Conservation (phyloP, 2,329 filamentous ascomycete genomes). For the Tolypocladium sp. region DNA sequence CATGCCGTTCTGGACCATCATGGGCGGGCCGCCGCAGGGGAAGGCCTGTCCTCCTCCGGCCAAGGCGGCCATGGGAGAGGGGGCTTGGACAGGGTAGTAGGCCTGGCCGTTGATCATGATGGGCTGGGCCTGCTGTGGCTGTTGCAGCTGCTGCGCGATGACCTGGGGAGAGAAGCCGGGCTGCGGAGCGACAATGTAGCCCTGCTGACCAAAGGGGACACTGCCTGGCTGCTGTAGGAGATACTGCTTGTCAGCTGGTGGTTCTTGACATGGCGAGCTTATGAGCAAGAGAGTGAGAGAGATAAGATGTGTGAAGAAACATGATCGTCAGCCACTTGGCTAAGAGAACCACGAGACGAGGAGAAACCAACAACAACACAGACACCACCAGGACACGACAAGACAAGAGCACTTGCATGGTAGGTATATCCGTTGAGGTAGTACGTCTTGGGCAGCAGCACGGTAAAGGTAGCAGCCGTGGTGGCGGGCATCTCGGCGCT, state of each 20-base stretch:
- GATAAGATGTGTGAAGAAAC: background rate
- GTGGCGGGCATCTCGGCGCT: slow-evolving; percentile 15
- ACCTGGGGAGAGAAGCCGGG: slow-evolving; percentile 20
- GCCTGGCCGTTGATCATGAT: slow-evolving; percentile 22
- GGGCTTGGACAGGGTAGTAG: slow-evolving; percentile 7
- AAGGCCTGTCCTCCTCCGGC: slow-evolving; percentile 15
- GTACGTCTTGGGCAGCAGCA: slow-evolving; percentile 22
- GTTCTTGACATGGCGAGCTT: background rate
- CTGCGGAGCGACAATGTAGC: slow-evolving; percentile 23
- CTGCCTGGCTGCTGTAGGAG: slow-evolving; percentile 19
- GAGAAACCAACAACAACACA: background rate
- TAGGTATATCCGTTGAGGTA: slow-evolving; percentile 22
- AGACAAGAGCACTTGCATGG: slow-evolving; percentile 28
- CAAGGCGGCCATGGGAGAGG: background rate
- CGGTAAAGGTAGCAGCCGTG: slow-evolving; percentile 15
- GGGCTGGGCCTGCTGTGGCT: slow-evolving; percentile 20
- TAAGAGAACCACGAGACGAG: background rate
- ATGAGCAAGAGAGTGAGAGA: background rate
- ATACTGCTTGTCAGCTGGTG: slow-evolving; percentile 5
- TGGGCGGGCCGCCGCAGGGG: slow-evolving; percentile 14
- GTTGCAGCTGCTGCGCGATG: background rate
- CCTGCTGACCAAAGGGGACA: slow-evolving; percentile 18
- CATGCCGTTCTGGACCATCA: slow-evolving; percentile 14
- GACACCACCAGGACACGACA: slow-evolving; percentile 7
- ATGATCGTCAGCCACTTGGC: background rate